These are phyloP conservation scores for Trichosporon sp. DNA, from an alignment of 1,284 basidiomycete species.

Conservation along the genomic window DNA sequence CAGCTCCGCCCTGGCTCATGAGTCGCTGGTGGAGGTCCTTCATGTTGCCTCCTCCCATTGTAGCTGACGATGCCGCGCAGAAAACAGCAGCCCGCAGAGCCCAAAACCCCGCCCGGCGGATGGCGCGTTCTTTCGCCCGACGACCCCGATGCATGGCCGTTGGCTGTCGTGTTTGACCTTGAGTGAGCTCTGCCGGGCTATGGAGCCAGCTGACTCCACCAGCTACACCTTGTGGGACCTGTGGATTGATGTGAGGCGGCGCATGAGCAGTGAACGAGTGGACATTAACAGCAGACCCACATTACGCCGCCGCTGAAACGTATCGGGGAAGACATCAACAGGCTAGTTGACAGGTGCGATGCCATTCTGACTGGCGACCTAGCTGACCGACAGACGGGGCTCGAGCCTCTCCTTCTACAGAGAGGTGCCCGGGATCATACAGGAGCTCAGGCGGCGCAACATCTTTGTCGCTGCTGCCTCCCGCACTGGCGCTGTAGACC, in stretches of 20 bases:
- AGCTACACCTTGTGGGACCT: conserved; percentile 83
- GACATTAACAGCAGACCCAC: conserved; percentile 41
- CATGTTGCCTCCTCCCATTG: conserved; percentile 1
- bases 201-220: conserved; percentile 27
- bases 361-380: not conserved
- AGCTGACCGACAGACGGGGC: conserved; percentile 60
- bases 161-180: conserved; percentile 77
- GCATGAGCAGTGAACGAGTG: not conserved
- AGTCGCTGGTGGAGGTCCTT: conserved; percentile 3
- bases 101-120: conserved; percentile 23
- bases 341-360: conserved; percentile 65
- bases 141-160: conserved; percentile 61
- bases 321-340: conserved; percentile 63
- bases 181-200: conserved; percentile 64
- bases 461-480: conserved; percentile 75
- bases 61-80: conserved; percentile 21
- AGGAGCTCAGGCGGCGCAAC: conserved; percentile 62
- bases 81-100: conserved; percentile 19
- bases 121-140: conserved; percentile 37
- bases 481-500: conserved; percentile 67
- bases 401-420: conserved; percentile 68
- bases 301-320: conserved; percentile 66
- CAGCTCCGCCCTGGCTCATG: not conserved
- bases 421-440: conserved; percentile 75
- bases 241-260: conserved; percentile 68